Evolutionary conservation across 2,329 filamentous ascomycete genomes (phyloP).

Genomic region (Lasiodiplodia theobromae): DNA sequence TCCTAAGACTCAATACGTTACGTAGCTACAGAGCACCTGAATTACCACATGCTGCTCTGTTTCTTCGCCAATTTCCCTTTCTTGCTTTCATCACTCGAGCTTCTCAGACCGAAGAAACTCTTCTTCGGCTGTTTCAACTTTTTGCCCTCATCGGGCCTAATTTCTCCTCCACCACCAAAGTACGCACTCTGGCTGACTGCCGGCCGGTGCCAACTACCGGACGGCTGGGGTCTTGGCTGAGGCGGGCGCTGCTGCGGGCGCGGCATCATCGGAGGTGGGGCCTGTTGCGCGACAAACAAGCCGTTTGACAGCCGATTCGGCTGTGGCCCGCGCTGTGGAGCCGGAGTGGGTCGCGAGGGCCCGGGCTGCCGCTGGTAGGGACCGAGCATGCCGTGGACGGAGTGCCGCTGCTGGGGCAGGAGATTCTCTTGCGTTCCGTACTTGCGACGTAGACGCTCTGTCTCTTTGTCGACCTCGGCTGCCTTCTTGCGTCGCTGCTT

Average conservation of each 20-base stretch:
- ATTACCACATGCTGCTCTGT: constrained; percentile 52
- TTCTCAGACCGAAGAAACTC: constrained; percentile 48
- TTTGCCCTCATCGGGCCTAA: constrained; percentile 37
- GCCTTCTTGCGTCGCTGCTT: constrained; percentile 58
- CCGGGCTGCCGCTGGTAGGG: constrained; percentile 4
- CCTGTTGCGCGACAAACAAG: background rate
- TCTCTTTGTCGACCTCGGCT: constrained; percentile 72
- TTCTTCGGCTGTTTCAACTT: constrained; percentile 46
- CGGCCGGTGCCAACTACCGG: constrained; percentile 38
- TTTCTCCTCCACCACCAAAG: constrained; percentile 42
- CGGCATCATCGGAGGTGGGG: constrained; percentile 7
- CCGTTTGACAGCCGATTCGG: constrained; percentile 22
- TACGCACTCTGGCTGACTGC: constrained; percentile 40
- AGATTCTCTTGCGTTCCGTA: constrained; percentile 60
- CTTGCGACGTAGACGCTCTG: constrained; percentile 71
- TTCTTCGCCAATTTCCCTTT: constrained; percentile 47
- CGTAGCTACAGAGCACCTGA: background rate
- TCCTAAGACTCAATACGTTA: background rate
- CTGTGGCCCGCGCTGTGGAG: constrained; percentile 1
- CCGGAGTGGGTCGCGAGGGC: constrained; percentile 12
- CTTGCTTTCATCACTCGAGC: constrained; percentile 37
- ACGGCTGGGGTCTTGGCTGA: constrained; percentile 35
- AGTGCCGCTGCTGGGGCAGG: constrained; percentile 1
- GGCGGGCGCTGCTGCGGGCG: constrained; percentile 11
- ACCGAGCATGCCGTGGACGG: background rate